phyloP scores from a whole-genome alignment of 768 basidiomycete species.

The Naganishia randhawae region DNA sequence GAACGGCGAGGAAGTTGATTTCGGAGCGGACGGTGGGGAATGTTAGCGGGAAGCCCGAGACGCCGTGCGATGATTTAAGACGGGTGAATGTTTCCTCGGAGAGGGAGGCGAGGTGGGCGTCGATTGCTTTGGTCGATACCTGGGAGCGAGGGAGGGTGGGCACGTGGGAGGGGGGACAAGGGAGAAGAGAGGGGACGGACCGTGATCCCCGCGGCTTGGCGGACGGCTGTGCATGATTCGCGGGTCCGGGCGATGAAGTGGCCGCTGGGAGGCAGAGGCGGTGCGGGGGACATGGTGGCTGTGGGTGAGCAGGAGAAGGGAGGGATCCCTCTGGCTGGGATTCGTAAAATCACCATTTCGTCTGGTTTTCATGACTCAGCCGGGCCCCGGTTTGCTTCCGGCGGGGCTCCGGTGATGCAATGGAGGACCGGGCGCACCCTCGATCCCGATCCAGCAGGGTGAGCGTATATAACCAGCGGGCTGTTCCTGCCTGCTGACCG shows the following conservation, averaged over 20 bases:
- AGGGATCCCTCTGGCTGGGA: too few relatives aligned
- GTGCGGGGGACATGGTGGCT: background rate
- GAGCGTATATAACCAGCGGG: too few relatives aligned
- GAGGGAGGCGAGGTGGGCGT: slow-evolving; percentile 6
- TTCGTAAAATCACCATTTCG: too few relatives aligned
- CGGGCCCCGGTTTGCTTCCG: too few relatives aligned
- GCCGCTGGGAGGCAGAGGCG: background rate
- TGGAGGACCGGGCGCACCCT: too few relatives aligned
- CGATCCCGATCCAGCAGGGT: too few relatives aligned
- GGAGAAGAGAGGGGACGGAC: background rate
- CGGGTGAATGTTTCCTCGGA: slow-evolving; percentile 5
- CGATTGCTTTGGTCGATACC: slow-evolving; percentile 8
- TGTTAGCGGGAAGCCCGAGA: slow-evolving; percentile 67
- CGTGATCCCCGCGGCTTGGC: background rate
- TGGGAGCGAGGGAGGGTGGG: background rate
- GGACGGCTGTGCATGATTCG: background rate
- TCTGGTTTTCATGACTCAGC: too few relatives aligned
- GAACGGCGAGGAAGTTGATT: slow-evolving; percentile 72
- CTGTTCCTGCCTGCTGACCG: background rate
- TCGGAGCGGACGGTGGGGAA: slow-evolving; percentile 71
- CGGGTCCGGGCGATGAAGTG: slow-evolving; percentile 10
- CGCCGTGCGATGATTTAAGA: slow-evolving; percentile 56
- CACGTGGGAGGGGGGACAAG: background rate
- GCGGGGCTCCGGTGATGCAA: too few relatives aligned
- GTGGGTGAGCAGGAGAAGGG: background rate